A percentile compares a stretch with the other conserved stretches of the same genome.
phyloP scores from a whole-genome alignment of 1,139 yeast genomes.

The Suhomyces bokatorum region DNA sequence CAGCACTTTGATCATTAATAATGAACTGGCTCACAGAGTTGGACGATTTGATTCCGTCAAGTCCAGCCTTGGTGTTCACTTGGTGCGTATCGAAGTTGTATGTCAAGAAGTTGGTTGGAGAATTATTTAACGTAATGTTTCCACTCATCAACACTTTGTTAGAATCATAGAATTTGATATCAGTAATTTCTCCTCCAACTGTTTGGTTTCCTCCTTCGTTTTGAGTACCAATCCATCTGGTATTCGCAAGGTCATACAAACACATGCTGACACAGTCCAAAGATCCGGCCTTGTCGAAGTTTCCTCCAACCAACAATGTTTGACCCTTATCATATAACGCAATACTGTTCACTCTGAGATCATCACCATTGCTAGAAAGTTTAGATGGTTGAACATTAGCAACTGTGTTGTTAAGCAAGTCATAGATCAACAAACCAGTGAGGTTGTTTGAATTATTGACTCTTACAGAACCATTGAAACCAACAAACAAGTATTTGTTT shows the following conservation, averaged over 20 bases:
- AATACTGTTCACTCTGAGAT: slow-evolving; percentile 51
- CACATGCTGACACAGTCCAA: slow-evolving; percentile 66
- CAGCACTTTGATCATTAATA: slow-evolving; percentile 42
- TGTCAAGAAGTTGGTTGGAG: slow-evolving; percentile 43
- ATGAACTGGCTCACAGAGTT: slow-evolving; percentile 50
- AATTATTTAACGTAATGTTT: slow-evolving; percentile 44
- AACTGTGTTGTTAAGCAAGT: slow-evolving; percentile 41
- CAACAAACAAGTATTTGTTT: slow-evolving; percentile 45
- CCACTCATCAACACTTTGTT: slow-evolving; percentile 65
- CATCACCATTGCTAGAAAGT: slow-evolving; percentile 26
- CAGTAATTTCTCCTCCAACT: slow-evolving; percentile 55
- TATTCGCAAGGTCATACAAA: slow-evolving; percentile 57
- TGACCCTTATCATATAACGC: slow-evolving; percentile 51
- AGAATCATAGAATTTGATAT: slow-evolving; percentile 52
- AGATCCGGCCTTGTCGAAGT: slow-evolving; percentile 61
- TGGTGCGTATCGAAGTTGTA: slow-evolving; percentile 49
- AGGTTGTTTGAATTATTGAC: slow-evolving; percentile 23
- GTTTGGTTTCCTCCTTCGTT: slow-evolving; percentile 31
- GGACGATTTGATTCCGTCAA: slow-evolving; percentile 33
- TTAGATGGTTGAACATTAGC: slow-evolving; percentile 51
- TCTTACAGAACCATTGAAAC: slow-evolving; percentile 49
- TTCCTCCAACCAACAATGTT: slow-evolving; percentile 73
- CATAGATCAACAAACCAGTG: slow-evolving; percentile 55
- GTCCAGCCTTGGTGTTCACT: slow-evolving; percentile 22
- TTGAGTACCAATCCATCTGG: slow-evolving; percentile 56